Evolutionary conservation across 2,329 filamentous ascomycete genomes (phyloP).

Genomic region (Penicillium sp.): DNA sequence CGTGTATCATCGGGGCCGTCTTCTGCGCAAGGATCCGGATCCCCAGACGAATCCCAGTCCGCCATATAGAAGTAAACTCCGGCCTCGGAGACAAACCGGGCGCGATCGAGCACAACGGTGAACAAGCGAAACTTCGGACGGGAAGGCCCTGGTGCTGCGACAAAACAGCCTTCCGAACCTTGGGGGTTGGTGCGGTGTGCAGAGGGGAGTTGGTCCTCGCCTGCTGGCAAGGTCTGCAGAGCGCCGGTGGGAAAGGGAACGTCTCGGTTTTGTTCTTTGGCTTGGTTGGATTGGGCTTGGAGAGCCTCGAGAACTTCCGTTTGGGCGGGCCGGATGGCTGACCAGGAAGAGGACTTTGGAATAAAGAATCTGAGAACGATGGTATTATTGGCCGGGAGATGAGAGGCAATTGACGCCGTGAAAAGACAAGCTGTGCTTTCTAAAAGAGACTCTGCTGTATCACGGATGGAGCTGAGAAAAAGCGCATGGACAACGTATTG

Average conservation of each 20-base stretch:
- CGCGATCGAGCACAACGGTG: conserved; percentile 16
- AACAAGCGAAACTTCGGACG: conserved; percentile 4
- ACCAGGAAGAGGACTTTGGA: too few species aligned
- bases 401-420: conserved; percentile 1
- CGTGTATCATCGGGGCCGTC: background rate
- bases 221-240: too few species aligned
- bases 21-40: background rate
- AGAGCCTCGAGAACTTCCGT: too few species aligned
- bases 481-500: conserved; percentile 18
- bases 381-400: conserved; percentile 11
- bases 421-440: conserved; percentile 19
- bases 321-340: too few species aligned
- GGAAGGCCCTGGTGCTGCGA: too few species aligned
- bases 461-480: conserved; percentile 14
- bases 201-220: too few species aligned
- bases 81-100: conserved; percentile 13
- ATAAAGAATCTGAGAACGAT: too few species aligned
- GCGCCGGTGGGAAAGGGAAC: too few species aligned
- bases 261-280: too few species aligned
- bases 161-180: too few species aligned
- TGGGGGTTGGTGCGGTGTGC: too few species aligned
- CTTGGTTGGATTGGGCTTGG: too few species aligned
- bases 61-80: conserved; percentile 18
- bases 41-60: background rate
- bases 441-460: conserved; percentile 2